Percentiles rank a stretch among this genome's conserved stretches.
Conservation (phyloP, 2,329 filamentous ascomycete species). For the Monosporascus sp. region DNA sequence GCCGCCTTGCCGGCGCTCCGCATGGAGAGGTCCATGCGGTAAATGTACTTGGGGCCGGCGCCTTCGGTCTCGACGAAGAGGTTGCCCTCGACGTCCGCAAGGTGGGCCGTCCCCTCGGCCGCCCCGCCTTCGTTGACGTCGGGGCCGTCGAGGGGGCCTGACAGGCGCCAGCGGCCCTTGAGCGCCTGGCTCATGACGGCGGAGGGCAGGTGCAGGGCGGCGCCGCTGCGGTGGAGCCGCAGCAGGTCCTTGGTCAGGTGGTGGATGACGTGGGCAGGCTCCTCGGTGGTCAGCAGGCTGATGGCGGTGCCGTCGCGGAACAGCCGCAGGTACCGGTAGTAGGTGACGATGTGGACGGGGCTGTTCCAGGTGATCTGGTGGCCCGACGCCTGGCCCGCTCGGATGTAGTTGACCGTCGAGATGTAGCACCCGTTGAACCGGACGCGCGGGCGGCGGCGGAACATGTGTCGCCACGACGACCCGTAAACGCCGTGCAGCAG, state of each 20-base stretch:
- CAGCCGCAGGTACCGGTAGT: conserved; percentile 94
- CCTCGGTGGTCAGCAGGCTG: conserved; percentile 71
- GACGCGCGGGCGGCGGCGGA: conserved; percentile 75
- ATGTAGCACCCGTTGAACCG: conserved; percentile 97
- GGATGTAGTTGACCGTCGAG: conserved; percentile 90
- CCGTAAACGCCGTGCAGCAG: conserved; percentile 41
- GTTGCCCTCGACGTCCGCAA: conserved; percentile 54
- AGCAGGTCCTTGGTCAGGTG: conserved; percentile 70
- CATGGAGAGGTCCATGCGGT: conserved; percentile 73
- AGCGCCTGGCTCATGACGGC: conserved; percentile 64
- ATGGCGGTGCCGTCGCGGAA: conserved; percentile 84
- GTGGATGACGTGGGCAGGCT: conserved; percentile 84
- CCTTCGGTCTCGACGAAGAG: conserved; percentile 84
- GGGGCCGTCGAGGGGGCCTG: conserved; percentile 27
- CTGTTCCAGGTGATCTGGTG: conserved; percentile 70
- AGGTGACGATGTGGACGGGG: conserved; percentile 92
- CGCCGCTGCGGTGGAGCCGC: conserved; percentile 33
- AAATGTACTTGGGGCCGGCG: conserved; percentile 70
- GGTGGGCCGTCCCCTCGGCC: conserved; percentile 20
- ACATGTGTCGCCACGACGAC: conserved; percentile 61
- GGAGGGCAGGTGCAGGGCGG: conserved; percentile 36
- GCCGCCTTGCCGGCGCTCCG: conserved; percentile 57
- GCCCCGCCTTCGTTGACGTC: conserved; percentile 20
- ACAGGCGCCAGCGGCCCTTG: conserved; percentile 48
- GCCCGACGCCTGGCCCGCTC: conserved; percentile 67